phyloP scores from a whole-genome alignment of 1,139 yeast genomes.

The Zygoascus sp. region DNA sequence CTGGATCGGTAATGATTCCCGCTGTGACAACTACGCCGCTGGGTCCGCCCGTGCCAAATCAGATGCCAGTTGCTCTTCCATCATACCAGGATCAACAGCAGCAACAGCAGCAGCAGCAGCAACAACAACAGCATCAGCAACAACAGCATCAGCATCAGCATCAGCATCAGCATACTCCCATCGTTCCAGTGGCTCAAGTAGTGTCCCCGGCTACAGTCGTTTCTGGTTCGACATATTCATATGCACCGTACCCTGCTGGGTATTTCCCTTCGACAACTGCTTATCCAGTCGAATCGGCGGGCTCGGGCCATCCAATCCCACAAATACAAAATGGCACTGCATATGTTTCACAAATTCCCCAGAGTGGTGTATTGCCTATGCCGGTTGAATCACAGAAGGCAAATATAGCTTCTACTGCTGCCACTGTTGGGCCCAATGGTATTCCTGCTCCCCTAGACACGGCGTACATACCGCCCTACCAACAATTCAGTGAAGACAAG shows the following conservation, averaged over 20 bases:
- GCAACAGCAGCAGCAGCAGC: no score
- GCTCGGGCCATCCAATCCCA: no score
- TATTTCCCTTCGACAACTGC: no score
- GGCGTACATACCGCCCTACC: neutral
- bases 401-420: neutral
- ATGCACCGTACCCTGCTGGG: no score
- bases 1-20: slow-evolving; percentile 29
- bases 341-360: neutral
- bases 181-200: no score
- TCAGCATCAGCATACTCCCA: no score
- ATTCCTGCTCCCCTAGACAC: neutral
- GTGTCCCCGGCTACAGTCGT: no score
- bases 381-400: neutral
- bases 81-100: neutral
- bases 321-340: no score
- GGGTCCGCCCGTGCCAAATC: slow-evolving; percentile 14
- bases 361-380: neutral
- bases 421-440: neutral
- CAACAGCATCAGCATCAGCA: no score
- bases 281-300: no score
- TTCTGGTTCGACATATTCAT: no score
- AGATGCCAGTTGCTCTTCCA: neutral
- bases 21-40: slow-evolving; percentile 28
- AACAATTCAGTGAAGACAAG: slow-evolving; percentile 17
- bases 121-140: no score